phyloP scores from a whole-genome alignment of 495 filamentous ascomycete species.

The Hypoxylon perforatum region DNA sequence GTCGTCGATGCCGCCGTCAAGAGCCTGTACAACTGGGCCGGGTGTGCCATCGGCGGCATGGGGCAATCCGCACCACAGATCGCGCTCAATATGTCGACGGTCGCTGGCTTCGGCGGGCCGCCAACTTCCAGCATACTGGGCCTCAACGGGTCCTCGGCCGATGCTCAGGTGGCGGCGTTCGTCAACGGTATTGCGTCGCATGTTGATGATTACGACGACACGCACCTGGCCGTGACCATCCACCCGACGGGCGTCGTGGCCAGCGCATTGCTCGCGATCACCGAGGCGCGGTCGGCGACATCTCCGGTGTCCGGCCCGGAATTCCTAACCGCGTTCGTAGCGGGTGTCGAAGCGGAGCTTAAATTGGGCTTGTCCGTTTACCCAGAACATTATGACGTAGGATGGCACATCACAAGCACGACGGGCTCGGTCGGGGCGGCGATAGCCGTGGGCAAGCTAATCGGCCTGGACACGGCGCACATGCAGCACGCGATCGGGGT shows the following conservation, averaged over 20 bases:
- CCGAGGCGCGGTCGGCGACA: constrained; percentile 39
- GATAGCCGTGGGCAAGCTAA: constrained; percentile 59
- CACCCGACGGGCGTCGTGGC: constrained; percentile 65
- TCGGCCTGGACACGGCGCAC: constrained; percentile 49
- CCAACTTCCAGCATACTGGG: constrained; percentile 59
- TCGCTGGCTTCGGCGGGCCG: constrained; percentile 58
- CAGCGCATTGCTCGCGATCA: constrained; percentile 58
- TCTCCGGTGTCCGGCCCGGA: constrained; percentile 52
- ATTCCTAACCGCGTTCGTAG: constrained; percentile 62
- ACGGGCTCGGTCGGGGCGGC: constrained; percentile 64
- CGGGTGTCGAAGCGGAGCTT: constrained; percentile 63
- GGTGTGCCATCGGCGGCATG: constrained; percentile 62
- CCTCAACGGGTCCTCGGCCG: constrained; percentile 46
- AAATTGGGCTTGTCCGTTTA: constrained; percentile 62
- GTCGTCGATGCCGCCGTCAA: constrained; percentile 48
- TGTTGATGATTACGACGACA: constrained; percentile 69
- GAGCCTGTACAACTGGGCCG: constrained; percentile 64
- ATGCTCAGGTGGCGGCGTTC: constrained; percentile 64
- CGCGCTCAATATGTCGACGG: constrained; percentile 44
- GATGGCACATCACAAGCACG: constrained; percentile 67
- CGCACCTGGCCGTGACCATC: constrained; percentile 66
- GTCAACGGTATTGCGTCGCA: constrained; percentile 66
- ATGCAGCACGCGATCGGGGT: constrained; percentile 64
- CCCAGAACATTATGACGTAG: constrained; percentile 66
- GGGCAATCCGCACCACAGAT: constrained; percentile 60